These are phyloP conservation scores for Alternaria sp. DNA, from an alignment of 2,329 filamentous ascomycete species.

Conservation along the genomic window DNA sequence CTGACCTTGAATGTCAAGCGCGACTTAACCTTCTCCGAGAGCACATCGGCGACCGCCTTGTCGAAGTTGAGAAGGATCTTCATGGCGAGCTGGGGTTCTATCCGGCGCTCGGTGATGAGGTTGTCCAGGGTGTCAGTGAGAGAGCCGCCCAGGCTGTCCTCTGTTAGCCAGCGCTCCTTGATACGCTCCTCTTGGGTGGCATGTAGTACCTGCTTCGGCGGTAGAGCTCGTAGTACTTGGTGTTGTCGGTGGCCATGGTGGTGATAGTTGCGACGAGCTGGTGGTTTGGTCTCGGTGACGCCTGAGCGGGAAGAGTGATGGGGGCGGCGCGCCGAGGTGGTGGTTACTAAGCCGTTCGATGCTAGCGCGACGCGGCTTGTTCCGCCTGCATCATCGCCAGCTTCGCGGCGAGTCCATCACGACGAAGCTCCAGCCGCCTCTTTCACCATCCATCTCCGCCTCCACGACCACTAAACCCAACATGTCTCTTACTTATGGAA, in stretches of 20 bases:
- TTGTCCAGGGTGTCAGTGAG: slow-evolving; percentile 97
- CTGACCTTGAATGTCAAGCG: slow-evolving; percentile 92
- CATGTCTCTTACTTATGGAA: slow-evolving; percentile 77
- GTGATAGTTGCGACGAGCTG: slow-evolving; percentile 14
- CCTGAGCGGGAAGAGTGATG: slow-evolving; percentile 1
- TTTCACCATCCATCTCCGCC: slow-evolving; percentile 31
- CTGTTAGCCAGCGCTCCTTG: slow-evolving; percentile 33
- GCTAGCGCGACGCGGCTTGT: slow-evolving; percentile 29
- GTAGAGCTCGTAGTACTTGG: slow-evolving; percentile 90
- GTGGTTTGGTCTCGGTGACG: slow-evolving; percentile 15
- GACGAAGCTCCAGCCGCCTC: slow-evolving; percentile 36
- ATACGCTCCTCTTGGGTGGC: slow-evolving; percentile 9
- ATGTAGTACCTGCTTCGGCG: slow-evolving; percentile 87
- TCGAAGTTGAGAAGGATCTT: slow-evolving; percentile 97
- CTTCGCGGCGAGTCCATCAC: slow-evolving; percentile 30
- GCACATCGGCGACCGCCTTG: slow-evolving; percentile 85
- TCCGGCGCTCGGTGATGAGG: slow-evolving; percentile 90
- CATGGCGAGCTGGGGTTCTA: slow-evolving; percentile 98
- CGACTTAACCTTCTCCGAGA: slow-evolving; percentile 91
- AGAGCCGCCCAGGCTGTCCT: slow-evolving; percentile 81
- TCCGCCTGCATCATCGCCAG: slow-evolving; percentile 38
- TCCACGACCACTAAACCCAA: slow-evolving; percentile 30
- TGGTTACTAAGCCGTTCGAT: slow-evolving; percentile 17
- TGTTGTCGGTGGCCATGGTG: slow-evolving; percentile 50
- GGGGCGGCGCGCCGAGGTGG: neutral